Evolutionary conservation across 208 protist species (phyloP).

Genomic region (Trypanosoma theileri): DNA sequence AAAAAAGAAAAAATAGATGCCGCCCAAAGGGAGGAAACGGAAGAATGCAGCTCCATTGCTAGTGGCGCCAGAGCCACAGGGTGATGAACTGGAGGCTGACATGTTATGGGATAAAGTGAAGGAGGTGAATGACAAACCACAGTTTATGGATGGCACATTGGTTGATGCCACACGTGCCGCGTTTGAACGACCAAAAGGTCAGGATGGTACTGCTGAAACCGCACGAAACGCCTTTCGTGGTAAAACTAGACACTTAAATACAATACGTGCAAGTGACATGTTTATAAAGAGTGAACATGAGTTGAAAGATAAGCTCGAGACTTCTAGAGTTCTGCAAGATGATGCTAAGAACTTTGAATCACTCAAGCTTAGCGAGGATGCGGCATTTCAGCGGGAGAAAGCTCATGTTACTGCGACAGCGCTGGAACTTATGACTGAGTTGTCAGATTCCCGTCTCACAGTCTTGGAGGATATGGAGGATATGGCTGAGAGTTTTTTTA

Average conservation of each 20-base stretch:
- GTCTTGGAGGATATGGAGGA: constrained; percentile 25
- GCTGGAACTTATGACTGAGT: constrained; percentile 3
- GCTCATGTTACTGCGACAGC: background rate
- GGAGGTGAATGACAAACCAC: constrained; percentile 30
- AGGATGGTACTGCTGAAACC: constrained; percentile 8
- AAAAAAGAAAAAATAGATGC: background rate
- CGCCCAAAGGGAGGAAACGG: constrained; percentile 31
- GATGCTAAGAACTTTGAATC: constrained; percentile 29
- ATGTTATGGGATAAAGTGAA: constrained; percentile 43
- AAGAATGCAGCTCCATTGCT: constrained; percentile 30
- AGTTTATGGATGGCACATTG: constrained; percentile 42
- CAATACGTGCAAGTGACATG: constrained; percentile 27
- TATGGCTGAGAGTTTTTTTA: constrained; percentile 20
- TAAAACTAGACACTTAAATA: constrained; percentile 5
- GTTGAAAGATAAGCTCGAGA: constrained; percentile 20
- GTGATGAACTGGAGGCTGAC: constrained; percentile 51
- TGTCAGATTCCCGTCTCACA: constrained; percentile 11
- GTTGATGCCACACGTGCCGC: constrained; percentile 36
- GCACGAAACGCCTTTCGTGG: constrained; percentile 18
- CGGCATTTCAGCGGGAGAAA: constrained; percentile 27
- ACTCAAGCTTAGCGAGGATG: constrained; percentile 31
- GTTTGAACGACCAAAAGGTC: constrained; percentile 32
- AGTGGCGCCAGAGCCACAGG: constrained; percentile 49
- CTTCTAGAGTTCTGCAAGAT: constrained; percentile 6
- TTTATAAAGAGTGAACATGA: constrained; percentile 31